Conservation (phyloP, 2,329 filamentous ascomycete species). For the Apiospora rasikravindrae region DNA sequence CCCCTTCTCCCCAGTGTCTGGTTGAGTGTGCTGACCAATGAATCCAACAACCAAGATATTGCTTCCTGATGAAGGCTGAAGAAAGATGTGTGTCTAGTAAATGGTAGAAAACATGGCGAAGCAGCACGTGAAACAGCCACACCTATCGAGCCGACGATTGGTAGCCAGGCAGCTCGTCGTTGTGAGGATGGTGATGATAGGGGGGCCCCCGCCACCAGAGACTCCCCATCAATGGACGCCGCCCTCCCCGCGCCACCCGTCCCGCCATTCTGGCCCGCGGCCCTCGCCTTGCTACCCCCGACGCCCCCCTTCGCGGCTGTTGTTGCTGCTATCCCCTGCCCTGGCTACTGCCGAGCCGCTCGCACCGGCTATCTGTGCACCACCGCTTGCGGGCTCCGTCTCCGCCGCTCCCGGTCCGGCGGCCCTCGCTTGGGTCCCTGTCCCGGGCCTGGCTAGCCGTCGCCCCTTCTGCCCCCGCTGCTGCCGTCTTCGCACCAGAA, state of each 20-base stretch:
- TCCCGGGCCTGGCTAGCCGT: background rate
- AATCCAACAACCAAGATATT: background rate
- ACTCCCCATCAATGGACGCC: background rate
- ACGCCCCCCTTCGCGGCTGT: background rate
- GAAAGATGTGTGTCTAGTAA: background rate
- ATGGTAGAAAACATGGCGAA: too few relatives aligned
- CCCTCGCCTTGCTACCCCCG: background rate
- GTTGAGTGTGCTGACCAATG: too few relatives aligned
- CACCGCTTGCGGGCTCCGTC: background rate
- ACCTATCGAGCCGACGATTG: background rate
- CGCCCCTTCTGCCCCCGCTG: background rate
- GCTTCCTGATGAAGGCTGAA: background rate
- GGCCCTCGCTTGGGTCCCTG: background rate
- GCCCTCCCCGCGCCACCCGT: background rate
- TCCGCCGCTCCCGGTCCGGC: background rate
- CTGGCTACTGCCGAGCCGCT: background rate
- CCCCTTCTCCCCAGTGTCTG: background rate
- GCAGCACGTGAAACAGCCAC: background rate
- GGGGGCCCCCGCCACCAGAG: background rate
- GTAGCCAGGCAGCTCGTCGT: background rate
- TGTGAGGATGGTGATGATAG: background rate
- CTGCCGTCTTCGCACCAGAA: background rate
- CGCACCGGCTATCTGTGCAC: background rate
- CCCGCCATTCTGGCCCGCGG: background rate
- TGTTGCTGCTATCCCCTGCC: background rate